Conservation (phyloP, 1,139 yeast species). For the Nakaseomyces uthaithaninus region DNA sequence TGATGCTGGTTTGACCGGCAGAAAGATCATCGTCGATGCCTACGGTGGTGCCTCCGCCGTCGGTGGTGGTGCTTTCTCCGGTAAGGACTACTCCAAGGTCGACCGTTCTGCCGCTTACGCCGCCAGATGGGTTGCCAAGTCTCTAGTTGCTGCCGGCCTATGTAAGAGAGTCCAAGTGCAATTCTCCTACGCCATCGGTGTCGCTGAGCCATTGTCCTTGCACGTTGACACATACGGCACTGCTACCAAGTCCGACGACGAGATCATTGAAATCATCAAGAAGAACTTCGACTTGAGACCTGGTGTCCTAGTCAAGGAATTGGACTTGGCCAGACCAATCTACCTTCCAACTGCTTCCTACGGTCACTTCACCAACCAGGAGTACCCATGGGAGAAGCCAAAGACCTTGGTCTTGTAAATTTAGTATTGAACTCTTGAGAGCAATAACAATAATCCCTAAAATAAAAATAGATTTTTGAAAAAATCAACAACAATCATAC, state of each 20-base stretch:
- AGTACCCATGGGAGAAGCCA: conserved; percentile 96
- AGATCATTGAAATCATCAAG: conserved; percentile 80
- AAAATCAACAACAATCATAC: not conserved
- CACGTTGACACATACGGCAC: conserved; percentile 97
- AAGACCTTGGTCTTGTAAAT: conserved; percentile 66
- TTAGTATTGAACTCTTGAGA: too few relatives aligned
- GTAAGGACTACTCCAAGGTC: conserved; percentile 98
- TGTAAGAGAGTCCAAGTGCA: conserved; percentile 95
- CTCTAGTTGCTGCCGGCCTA: conserved; percentile 83
- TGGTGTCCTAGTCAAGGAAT: conserved; percentile 92
- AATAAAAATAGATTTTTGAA: not conserved
- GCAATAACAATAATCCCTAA: too few relatives aligned
- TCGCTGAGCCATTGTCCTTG: conserved; percentile 95
- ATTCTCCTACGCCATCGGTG: conserved; percentile 98
- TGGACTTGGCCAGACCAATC: conserved; percentile 95
- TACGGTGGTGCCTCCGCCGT: conserved; percentile 99
- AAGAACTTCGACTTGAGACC: conserved; percentile 97
- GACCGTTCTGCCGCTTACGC: conserved; percentile 99
- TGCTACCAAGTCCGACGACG: conserved; percentile 74
- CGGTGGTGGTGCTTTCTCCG: conserved; percentile 99
- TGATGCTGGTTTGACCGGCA: conserved; percentile 98
- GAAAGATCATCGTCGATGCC: conserved; percentile 97
- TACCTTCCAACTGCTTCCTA: conserved; percentile 96
- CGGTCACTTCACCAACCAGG: conserved; percentile 98
- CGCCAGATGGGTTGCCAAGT: conserved; percentile 99